A percentile compares a stretch with the other conserved stretches of the same genome.
Evolutionary conservation across 192 early-diverging fungal genomes (phyloP).

Genomic region (Coemansia sp.): DNA sequence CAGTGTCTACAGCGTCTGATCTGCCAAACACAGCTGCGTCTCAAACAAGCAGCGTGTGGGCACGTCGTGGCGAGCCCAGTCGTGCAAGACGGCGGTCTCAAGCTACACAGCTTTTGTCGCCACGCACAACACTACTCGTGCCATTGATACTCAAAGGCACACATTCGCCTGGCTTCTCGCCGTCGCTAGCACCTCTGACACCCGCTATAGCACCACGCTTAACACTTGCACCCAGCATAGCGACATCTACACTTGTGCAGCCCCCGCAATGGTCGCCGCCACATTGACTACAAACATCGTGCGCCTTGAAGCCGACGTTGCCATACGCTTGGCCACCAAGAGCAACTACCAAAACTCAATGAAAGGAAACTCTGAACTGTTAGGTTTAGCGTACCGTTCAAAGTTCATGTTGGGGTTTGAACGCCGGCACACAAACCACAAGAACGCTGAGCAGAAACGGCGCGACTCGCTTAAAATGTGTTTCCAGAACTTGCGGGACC

Average conservation of each 20-base stretch:
- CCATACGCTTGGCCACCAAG: slow-evolving; percentile 58
- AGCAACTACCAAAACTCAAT: slow-evolving; percentile 87
- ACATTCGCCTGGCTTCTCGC: slow-evolving; percentile 1
- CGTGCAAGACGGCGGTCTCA: slow-evolving; percentile 18
- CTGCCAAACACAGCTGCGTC: not conserved
- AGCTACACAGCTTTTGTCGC: slow-evolving; percentile 26
- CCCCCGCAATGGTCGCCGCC: slow-evolving; percentile 13
- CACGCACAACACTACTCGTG: slow-evolving; percentile 39
- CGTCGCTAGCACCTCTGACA: slow-evolving; percentile 9
- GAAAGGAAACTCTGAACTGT: slow-evolving; percentile 79
- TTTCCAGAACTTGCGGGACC: slow-evolving; percentile 74
- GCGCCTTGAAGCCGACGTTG: slow-evolving; percentile 50
- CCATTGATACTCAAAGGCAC: slow-evolving; percentile 34
- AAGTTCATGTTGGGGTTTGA: slow-evolving; percentile 80
- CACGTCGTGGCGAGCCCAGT: slow-evolving; percentile 12
- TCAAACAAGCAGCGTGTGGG: not conserved
- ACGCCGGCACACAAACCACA: slow-evolving; percentile 83
- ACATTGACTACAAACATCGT: slow-evolving; percentile 46
- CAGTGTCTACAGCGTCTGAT: not conserved
- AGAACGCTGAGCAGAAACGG: slow-evolving; percentile 94
- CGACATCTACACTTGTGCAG: not conserved
- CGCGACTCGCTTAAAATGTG: slow-evolving; percentile 88
- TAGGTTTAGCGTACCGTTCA: slow-evolving; percentile 74
- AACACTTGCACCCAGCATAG: slow-evolving; percentile 4
- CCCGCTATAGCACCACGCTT: slow-evolving; percentile 13